Base-by-base conservation (phyloP, 2,329 filamentous ascomycete genomes). In the Trichoderma breve region DNA sequence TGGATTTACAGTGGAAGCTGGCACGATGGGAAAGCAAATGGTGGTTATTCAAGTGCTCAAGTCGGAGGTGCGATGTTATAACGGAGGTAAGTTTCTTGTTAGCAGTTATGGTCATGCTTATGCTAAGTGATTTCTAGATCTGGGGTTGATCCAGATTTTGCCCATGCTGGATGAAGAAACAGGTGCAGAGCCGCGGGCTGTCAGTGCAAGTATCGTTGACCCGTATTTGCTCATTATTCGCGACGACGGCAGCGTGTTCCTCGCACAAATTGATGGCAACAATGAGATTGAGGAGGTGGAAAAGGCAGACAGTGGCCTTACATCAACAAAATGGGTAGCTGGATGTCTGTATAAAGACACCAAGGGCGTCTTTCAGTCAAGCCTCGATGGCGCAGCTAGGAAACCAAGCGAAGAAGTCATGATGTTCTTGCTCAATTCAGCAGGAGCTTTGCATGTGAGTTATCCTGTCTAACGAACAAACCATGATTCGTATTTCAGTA, bases 141-240 rank as follows among this genome's bases (percentile, higher is more conserved):
- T 99, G 72, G 93, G 92, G 12, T 87, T 99, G 68, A 91, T 91
- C 60, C 95, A 98, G 78, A 98, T 99, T 70, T 87, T 98, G 64
- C 94, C 95, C 1, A 94, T 98, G 88, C 89, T 93, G 73, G 96
- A 98, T 76, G 96, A 97, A 77, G 93, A 96, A 74, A 95, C 91
- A 0, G 94, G 92, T 14, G 91, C 89, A 24, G 93, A 97, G 77
- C 91, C 93, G 5, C 88, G 91, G 68, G 91, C 96, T 55, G 84
- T 94, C 60, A 92, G 90, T 77, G 92, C 93, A 47, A 97, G 93
- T 79, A 95, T 98, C 76, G 89, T 89, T 24, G 95, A 98, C 76
- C 94, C 94, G 0, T 98, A 94, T 78, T 82, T 99, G 14, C 84
- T 97, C 2, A 87, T 98, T 15, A 83, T 97, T 24, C 88, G 94